Base-by-base conservation (phyloP, 768 basidiomycete species). In the Mycena amicta region DNA sequence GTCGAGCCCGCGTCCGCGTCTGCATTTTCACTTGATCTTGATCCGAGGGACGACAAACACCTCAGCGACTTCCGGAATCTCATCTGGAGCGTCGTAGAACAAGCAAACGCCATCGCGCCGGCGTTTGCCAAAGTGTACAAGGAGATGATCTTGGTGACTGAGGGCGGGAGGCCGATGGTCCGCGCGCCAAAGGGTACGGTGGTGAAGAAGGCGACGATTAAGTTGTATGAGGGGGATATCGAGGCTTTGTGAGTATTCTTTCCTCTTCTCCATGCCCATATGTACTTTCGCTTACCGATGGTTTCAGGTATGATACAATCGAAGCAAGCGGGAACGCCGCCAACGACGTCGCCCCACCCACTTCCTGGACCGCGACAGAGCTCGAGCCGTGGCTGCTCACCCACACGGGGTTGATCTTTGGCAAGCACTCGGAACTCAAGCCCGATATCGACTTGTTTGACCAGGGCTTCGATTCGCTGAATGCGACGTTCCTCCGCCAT, bases 161-260 rank as follows among this genome's bases (percentile, higher is more conserved):
- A 59, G 16, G 66, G 66, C 5, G 64, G 67, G n/a, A 75, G 75
- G 25, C 81, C 79, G 2, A 70, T 84, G 51, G 69, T 74, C 16
- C 76, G 77, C 25, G 69, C 78, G 5, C 75, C 72, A 0, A 85
- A 85, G 64, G 80, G 80, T 1, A 82, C 80, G 0, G 72, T 81
- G 8, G 74, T 74, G 50, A 73, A 78, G 51, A 79, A 79, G 59
- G 76, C 41, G 27, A 46, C 28, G 41, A 22, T 45, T 6, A 20
- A 6, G 27, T 18, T 20, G 53, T 25, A 43, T 27, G n/a, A 46
- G 28, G 37, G 16, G 13, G 47, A 49, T 4, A 49, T 49, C 47
- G 26, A 12, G 5, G 47, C 22, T 5, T 11, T 49, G 47, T 72
- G n/a, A n/a, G n/a, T n/a, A n/a, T n/a, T n/a, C n/a, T n/a, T n/a